Percentiles rank a stretch among this genome's conserved stretches.
Evolutionary conservation across 441 rosid genomes (phyloP).

Genomic region (Populus trichocarpa): DNA sequence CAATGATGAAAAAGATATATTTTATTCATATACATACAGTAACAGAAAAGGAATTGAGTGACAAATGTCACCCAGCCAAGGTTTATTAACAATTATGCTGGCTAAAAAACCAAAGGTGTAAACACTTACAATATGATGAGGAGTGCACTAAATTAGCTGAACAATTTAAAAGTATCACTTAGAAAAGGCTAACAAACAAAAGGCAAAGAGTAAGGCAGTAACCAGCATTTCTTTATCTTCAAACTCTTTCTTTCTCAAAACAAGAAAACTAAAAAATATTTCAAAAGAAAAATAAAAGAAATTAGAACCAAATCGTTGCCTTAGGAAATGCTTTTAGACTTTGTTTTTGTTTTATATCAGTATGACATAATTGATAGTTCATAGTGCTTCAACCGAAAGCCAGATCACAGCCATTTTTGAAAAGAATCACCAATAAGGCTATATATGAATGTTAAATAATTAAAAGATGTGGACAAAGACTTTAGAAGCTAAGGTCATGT

Average conservation of each 20-base stretch:
- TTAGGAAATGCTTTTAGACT: background rate
- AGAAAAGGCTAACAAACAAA: background rate
- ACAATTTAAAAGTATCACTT: background rate
- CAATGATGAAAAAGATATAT: constrained; percentile 4
- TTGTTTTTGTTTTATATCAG: background rate
- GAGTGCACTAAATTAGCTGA: background rate
- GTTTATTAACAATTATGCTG: background rate
- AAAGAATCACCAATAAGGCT: background rate
- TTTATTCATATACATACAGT: background rate
- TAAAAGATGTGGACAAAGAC: background rate
- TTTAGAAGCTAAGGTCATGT: background rate
- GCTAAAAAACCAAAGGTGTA: background rate
- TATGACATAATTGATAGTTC: background rate
- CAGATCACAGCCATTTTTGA: background rate
- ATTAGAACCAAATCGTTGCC: background rate
- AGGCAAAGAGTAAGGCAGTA: background rate
- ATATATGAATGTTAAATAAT: background rate
- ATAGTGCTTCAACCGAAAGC: background rate
- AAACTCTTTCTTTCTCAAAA: no score
- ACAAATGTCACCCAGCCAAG: background rate
- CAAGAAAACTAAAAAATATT: no score
- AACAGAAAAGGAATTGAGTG: background rate
- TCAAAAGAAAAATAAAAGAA: no score
- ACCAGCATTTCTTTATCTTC: background rate
- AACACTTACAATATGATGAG: background rate